These are phyloP conservation scores for Leccinum pallidistipes DNA, from an alignment of 1,284 basidiomycete genomes.

Conservation along the genomic window DNA sequence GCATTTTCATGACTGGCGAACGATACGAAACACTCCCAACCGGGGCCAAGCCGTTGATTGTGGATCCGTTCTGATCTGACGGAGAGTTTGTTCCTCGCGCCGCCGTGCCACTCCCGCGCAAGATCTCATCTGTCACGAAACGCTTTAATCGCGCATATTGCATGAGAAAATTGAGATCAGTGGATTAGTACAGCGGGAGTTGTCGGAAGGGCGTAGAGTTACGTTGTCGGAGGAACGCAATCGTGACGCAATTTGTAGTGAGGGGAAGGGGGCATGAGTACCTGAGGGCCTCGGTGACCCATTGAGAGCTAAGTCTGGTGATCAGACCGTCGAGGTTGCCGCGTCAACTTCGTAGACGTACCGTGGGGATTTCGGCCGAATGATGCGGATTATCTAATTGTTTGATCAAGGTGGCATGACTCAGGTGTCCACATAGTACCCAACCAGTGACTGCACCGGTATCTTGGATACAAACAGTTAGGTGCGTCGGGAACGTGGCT, in stretches of 20 bases:
- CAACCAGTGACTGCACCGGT: slow-evolving; percentile 1
- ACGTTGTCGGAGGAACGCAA: background rate
- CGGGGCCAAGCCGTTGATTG: background rate
- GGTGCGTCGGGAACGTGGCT: background rate
- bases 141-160: slow-evolving; percentile 5
- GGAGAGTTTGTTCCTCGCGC: background rate
- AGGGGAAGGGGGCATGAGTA: background rate
- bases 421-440: background rate
- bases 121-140: slow-evolving; percentile 3
- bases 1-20: background rate
- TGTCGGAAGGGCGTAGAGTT: background rate
- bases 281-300: too few relatives aligned
- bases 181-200: background rate
- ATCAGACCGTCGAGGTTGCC: too few relatives aligned
- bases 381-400: background rate
- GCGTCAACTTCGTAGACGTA: too few relatives aligned
- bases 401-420: background rate
- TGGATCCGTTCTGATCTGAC: background rate
- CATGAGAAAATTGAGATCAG: background rate
- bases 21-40: background rate
- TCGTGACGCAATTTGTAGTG: background rate
- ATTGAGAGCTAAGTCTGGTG: too few relatives aligned
- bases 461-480: slow-evolving; percentile 12
- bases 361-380: slow-evolving; percentile 16
- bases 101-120: background rate